phyloP scores from a whole-genome alignment of 768 basidiomycete genomes.

The Suillus weaverae region DNA sequence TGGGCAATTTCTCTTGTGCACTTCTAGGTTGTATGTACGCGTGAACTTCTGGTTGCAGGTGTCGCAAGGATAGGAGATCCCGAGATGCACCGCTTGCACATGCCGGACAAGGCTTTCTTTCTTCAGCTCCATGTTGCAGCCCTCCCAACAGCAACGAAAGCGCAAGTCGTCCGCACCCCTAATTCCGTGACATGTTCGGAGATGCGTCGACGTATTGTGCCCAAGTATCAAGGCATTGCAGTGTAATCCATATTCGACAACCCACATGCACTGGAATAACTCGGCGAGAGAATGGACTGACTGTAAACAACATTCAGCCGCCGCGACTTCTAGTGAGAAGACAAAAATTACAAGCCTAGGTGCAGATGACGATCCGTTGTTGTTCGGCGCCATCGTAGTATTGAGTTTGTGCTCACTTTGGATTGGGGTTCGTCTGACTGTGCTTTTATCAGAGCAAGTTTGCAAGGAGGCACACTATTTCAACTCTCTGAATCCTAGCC shows the following conservation, averaged over 20 bases:
- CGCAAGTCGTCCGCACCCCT: constrained; percentile 14
- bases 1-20: constrained; percentile 17
- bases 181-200: constrained; percentile 22
- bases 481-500: neutral
- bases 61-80: constrained; percentile 24
- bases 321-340: neutral
- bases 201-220: constrained; percentile 16
- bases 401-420: neutral
- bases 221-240: neutral
- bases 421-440: neutral
- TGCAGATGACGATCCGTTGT: neutral
- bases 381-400: neutral
- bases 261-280: neutral
- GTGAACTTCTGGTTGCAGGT: constrained; percentile 19
- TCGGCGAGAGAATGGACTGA: neutral
- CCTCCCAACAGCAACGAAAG: constrained; percentile 19
- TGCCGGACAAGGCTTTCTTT: constrained; percentile 28
- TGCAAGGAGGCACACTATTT: neutral
- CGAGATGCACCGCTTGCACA: constrained; percentile 25
- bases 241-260: neutral
- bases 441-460: neutral
- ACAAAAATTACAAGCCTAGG: neutral
- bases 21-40: constrained; percentile 19
- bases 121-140: constrained; percentile 18
- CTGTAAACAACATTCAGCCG: neutral